Conservation (phyloP, 148 eudicot genomes). For the Cornus florida region DNA sequence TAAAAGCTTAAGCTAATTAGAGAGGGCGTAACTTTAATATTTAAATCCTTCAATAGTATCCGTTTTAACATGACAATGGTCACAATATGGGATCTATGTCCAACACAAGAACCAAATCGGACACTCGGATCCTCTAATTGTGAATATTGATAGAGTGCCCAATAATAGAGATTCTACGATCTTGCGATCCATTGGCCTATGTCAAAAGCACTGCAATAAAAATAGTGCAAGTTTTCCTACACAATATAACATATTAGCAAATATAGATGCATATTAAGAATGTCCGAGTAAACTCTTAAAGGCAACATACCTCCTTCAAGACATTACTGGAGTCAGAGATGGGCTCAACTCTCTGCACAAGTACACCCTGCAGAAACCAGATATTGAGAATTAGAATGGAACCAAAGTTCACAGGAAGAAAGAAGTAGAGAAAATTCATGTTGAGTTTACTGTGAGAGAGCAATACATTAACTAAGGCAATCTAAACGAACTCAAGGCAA, state of each 20-base stretch:
- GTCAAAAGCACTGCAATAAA: background rate
- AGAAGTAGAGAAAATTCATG: background rate
- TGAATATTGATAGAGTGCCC: background rate
- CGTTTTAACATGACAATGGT: too few species aligned
- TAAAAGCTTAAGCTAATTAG: too few species aligned
- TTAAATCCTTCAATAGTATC: too few species aligned
- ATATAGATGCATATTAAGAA: background rate
- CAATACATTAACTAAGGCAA: background rate
- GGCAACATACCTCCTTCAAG: conserved; percentile 73
- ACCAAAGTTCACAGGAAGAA: background rate
- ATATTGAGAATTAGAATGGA: background rate
- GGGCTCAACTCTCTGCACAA: conserved; percentile 88
- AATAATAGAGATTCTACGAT: background rate
- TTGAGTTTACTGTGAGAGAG: background rate
- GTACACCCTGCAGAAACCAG: conserved; percentile 70
- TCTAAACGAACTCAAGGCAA: background rate
- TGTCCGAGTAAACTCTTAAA: background rate
- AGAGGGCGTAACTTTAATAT: too few species aligned
- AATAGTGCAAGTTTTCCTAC: background rate
- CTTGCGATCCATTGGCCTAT: background rate
- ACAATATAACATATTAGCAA: background rate
- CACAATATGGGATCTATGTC: too few species aligned
- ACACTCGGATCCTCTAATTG: too few species aligned
- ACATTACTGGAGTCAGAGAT: conserved; percentile 77
- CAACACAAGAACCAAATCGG: too few species aligned